A percentile compares a stretch with the other conserved stretches of the same genome.
Evolutionary conservation across 2,329 filamentous ascomycete species (phyloP).

Genomic region (Trichoderma cornu-damae): DNA sequence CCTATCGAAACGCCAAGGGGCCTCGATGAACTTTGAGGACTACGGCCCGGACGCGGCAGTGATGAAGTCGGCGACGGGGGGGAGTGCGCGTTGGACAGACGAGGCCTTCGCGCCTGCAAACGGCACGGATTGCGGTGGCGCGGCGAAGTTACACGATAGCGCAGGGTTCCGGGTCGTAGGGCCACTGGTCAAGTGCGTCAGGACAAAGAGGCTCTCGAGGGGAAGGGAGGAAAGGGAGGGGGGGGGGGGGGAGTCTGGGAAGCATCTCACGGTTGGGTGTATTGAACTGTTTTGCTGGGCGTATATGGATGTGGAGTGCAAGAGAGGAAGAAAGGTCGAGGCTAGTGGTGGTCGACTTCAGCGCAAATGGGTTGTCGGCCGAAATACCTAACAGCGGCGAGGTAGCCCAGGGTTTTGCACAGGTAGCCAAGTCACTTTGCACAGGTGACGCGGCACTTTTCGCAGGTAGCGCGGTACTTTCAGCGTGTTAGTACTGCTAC

Average conservation of each 20-base stretch:
- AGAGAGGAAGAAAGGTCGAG: slow-evolving; percentile 16
- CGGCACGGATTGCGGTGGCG: slow-evolving; percentile 18
- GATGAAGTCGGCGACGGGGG: slow-evolving; percentile 1
- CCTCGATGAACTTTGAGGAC: neutral
- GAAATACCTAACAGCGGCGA: slow-evolving; percentile 19
- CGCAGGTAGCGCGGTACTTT: neutral
- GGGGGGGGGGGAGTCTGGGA: slow-evolving; percentile 6
- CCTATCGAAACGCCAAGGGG: neutral
- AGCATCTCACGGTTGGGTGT: slow-evolving; percentile 19
- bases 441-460: slow-evolving; percentile 11
- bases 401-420: neutral
- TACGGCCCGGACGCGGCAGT: slow-evolving; percentile 4
- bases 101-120: slow-evolving; percentile 15
- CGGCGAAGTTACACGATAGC: slow-evolving; percentile 19
- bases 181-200: slow-evolving; percentile 12
- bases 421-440: no score
- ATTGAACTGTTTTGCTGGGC: slow-evolving; percentile 15
- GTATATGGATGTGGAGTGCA: slow-evolving; percentile 19
- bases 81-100: slow-evolving; percentile 7
- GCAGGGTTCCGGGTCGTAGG: slow-evolving; percentile 16
- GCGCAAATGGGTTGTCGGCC: slow-evolving; percentile 17
- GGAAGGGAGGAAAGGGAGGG: slow-evolving; percentile 7
- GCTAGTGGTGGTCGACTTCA: slow-evolving; percentile 19
- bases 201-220: slow-evolving; percentile 2
- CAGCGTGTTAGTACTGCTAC: no score